Percentiles rank a stretch among this genome's conserved stretches.
Evolutionary conservation across 768 basidiomycete genomes (phyloP).

Genomic region (Agrocybe pediades): DNA sequence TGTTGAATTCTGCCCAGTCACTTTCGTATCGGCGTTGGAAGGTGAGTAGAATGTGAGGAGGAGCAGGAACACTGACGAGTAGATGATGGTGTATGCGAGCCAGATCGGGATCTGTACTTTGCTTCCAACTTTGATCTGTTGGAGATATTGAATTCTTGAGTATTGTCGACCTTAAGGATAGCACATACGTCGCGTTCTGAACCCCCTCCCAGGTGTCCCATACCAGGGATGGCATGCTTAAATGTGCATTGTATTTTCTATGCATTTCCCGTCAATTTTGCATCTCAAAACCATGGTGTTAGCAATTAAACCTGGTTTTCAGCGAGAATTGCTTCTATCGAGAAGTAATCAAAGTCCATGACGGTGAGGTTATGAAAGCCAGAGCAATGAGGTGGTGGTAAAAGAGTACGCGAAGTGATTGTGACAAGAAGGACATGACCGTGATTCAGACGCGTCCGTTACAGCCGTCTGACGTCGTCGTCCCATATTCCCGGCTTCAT

Average conservation of each 20-base stretch:
- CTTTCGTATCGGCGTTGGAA: slow-evolving; percentile 42
- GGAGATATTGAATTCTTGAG: not conserved
- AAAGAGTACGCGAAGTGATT: slow-evolving; percentile 4
- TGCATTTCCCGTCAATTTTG: not conserved
- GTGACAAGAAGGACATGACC: slow-evolving; percentile 8
- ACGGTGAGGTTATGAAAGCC: not conserved
- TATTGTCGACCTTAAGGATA: not conserved
- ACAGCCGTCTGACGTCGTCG: slow-evolving; percentile 5
- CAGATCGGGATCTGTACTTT: slow-evolving; percentile 89
- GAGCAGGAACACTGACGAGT: slow-evolving; percentile 49
- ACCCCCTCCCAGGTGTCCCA: slow-evolving; percentile 90
- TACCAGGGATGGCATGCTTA: slow-evolving; percentile 78
- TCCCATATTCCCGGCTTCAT: not conserved
- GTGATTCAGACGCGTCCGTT: slow-evolving; percentile 12
- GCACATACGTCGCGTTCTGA: slow-evolving; percentile 75
- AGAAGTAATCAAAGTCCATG: slow-evolving; percentile 94
- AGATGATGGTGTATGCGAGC: slow-evolving; percentile 85
- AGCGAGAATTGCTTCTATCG: slow-evolving; percentile 86
- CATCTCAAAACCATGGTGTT: slow-evolving; percentile 7
- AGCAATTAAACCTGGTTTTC: slow-evolving; percentile 75
- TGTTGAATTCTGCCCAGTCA: slow-evolving; percentile 87
- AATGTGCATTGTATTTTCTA: slow-evolving; percentile 96
- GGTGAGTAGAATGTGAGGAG: slow-evolving; percentile 3
- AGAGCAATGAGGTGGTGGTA: not conserved
- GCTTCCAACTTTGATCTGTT: slow-evolving; percentile 79